phyloP scores from a whole-genome alignment of 352 stramenopile species.

The Phytophthora parvispora region DNA sequence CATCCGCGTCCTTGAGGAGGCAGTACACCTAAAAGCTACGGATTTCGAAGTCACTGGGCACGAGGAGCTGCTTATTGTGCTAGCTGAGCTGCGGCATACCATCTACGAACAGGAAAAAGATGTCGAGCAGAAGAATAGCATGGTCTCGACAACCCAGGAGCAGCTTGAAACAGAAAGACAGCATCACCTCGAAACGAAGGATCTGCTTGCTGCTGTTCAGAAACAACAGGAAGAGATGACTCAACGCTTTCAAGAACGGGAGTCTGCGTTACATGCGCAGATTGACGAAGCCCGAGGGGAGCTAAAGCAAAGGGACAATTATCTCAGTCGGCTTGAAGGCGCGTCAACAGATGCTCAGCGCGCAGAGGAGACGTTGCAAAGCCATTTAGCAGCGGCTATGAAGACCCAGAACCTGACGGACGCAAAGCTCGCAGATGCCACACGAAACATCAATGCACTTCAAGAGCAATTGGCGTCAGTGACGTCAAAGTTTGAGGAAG shows the following conservation, averaged over 20 bases:
- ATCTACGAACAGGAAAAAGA: conserved; percentile 81
- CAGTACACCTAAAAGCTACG: conserved; percentile 73
- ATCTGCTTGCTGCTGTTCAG: conserved; percentile 22
- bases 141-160: conserved; percentile 11
- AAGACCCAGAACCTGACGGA: conserved; percentile 39
- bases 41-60: conserved; percentile 78
- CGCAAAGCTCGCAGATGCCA: conserved; percentile 37
- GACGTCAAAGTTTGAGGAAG: conserved; percentile 28
- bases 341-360: conserved; percentile 15
- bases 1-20: conserved; percentile 84
- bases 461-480: conserved; percentile 22
- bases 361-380: conserved; percentile 31
- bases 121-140: conserved; percentile 36
- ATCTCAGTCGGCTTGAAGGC: conserved; percentile 18
- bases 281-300: conserved; percentile 41
- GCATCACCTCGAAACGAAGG: conserved; percentile 22
- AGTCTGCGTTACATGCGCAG: conserved; percentile 35
- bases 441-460: conserved; percentile 18
- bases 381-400: conserved; percentile 18
- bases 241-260: conserved; percentile 33
- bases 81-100: conserved; percentile 81
- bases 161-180: conserved; percentile 41
- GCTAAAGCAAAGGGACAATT: conserved; percentile 33
- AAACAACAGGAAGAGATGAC: conserved; percentile 28
- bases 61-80: conserved; percentile 79